Conservation (phyloP, 257 asterid genomes). For the Ehretia macrophylla region DNA sequence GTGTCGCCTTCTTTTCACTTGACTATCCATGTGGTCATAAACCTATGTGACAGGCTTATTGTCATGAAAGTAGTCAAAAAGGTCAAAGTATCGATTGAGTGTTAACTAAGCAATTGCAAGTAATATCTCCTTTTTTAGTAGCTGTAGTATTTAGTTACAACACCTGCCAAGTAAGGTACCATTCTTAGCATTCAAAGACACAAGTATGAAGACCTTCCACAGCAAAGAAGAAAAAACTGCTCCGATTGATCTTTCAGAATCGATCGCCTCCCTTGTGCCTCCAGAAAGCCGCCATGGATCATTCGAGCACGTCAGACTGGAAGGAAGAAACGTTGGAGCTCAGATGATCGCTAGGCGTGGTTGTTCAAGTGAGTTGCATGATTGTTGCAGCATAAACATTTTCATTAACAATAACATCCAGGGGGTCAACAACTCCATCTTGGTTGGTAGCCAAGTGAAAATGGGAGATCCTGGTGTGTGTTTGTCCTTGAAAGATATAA, state of each 20-base stretch:
- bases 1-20: no score
- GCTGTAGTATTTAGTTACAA: no score
- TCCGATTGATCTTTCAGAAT: not conserved
- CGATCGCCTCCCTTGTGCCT: not conserved
- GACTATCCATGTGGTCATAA: not conserved
- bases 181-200: not conserved
- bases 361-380: conserved; percentile 34
- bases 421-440: conserved; percentile 68
- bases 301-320: conserved; percentile 31
- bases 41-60: not conserved
- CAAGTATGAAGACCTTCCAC: not conserved
- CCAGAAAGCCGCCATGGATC: conserved; percentile 14
- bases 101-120: conserved; percentile 40
- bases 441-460: conserved; percentile 59
- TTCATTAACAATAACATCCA: conserved; percentile 65
- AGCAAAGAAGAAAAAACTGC: not conserved
- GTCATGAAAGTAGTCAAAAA: not conserved
- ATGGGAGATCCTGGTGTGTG: conserved; percentile 67
- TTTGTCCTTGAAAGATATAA: conserved; percentile 42
- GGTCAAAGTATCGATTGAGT: conserved; percentile 23
- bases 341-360: conserved; percentile 32
- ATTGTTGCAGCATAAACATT: conserved; percentile 61
- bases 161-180: not conserved
- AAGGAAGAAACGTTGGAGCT: conserved; percentile 39
- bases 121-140: conserved; percentile 43